A percentile compares a stretch with the other conserved stretches of the same genome.
Evolutionary conservation across 495 filamentous ascomycete genomes (phyloP).

Genomic region (Melanomma pulvis-pyrius): DNA sequence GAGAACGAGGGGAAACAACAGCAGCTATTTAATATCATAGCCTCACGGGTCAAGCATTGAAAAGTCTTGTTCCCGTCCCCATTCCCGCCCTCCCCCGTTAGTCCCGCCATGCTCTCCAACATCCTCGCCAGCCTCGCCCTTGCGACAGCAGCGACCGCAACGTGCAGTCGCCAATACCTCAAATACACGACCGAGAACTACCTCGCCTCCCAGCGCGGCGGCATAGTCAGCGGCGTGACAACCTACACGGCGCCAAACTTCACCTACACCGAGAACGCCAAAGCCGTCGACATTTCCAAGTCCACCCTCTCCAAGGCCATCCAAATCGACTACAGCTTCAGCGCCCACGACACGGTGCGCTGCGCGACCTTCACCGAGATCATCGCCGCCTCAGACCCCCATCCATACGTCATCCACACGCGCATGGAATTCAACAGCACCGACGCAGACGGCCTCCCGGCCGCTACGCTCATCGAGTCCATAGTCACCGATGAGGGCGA

Average conservation of each 20-base stretch:
- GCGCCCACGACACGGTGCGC: slow-evolving; percentile 20
- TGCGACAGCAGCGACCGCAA: neutral
- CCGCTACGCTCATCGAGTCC: slow-evolving; percentile 18
- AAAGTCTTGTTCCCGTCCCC: neutral
- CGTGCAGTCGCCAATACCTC: slow-evolving; percentile 10
- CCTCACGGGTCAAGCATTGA: neutral
- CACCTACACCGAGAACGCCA: slow-evolving; percentile 15
- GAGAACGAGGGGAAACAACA: too few relatives aligned
- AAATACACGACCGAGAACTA: slow-evolving; percentile 11
- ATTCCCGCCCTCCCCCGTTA: neutral
- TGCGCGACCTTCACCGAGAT: slow-evolving; percentile 26
- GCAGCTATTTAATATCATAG: neutral
- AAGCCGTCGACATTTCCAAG: neutral
- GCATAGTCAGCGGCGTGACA: neutral
- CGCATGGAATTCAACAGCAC: slow-evolving; percentile 13
- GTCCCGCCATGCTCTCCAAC: neutral
- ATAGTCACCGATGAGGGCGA: slow-evolving; percentile 25
- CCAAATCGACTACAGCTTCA: slow-evolving; percentile 10
- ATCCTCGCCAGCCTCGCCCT: neutral
- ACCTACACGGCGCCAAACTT: neutral
- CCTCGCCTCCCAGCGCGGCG: neutral
- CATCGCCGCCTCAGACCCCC: slow-evolving; percentile 6
- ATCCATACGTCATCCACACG: slow-evolving; percentile 31
- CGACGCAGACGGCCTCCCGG: neutral
- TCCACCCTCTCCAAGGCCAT: neutral